These are phyloP conservation scores for Cicer chorassanicum DNA, from an alignment of 306 rosid genomes.

Conservation along the genomic window DNA sequence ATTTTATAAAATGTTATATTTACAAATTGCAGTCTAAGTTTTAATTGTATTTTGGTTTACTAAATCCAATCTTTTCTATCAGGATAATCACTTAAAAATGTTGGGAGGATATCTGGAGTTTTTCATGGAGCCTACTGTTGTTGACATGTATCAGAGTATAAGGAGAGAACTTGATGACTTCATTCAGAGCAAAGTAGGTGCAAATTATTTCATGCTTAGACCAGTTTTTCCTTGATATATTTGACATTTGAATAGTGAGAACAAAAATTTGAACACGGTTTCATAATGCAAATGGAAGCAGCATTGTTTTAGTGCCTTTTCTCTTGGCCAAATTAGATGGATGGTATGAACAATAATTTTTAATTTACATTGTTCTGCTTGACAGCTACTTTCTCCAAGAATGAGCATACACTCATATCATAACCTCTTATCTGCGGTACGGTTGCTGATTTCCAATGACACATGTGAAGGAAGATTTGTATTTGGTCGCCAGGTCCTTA, in stretches of 20 bases:
- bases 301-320: constrained; percentile 35
- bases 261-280: not conserved
- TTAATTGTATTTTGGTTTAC: constrained; percentile 19
- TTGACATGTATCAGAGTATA: constrained; percentile 70
- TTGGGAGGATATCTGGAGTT: constrained; percentile 93
- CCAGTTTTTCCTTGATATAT: constrained; percentile 33
- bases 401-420: constrained; percentile 65
- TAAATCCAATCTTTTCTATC: constrained; percentile 42
- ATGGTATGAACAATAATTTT: not conserved
- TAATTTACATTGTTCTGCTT: constrained; percentile 32
- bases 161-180: constrained; percentile 79
- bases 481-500: constrained; percentile 66
- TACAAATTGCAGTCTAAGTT: constrained; percentile 20
- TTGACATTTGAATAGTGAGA: constrained; percentile 15
- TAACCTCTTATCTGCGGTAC: constrained; percentile 78
- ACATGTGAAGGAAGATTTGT: constrained; percentile 74
- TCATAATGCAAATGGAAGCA: constrained; percentile 21
- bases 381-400: constrained; percentile 78
- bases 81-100: constrained; percentile 95
- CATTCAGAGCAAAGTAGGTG: constrained; percentile 81
- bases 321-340: not conserved
- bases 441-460: constrained; percentile 69
- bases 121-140: constrained; percentile 79
- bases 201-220: constrained; percentile 38
- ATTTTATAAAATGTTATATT: not conserved